These are phyloP conservation scores for Aphanoascus verrucosus DNA, from an alignment of 2,329 filamentous ascomycete species.

Conservation along the genomic window DNA sequence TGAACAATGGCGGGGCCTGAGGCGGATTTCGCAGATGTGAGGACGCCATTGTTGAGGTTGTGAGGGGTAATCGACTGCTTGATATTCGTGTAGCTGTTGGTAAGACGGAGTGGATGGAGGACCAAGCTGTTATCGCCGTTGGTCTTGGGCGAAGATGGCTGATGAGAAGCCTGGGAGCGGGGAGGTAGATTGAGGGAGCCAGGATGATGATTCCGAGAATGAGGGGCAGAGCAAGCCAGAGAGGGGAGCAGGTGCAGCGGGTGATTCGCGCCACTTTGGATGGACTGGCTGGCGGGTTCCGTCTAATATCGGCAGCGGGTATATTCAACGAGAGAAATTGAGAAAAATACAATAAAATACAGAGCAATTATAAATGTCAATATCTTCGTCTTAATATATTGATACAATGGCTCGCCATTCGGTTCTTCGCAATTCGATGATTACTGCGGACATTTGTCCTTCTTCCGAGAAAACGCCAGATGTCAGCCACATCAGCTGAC, in stretches of 20 bases:
- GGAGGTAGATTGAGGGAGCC: constrained; percentile 36
- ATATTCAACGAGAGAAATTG: not conserved
- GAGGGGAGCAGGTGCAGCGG: constrained; percentile 9
- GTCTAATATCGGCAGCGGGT: not conserved
- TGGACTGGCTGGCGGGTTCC: not conserved
- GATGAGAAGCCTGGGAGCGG: constrained; percentile 31
- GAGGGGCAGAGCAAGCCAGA: constrained; percentile 20
- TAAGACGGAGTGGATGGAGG: constrained; percentile 13
- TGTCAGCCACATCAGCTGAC: too few species aligned
- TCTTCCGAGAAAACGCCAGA: too few species aligned
- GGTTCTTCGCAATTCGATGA: too few species aligned
- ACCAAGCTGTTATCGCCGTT: constrained; percentile 19
- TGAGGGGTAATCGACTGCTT: constrained; percentile 24
- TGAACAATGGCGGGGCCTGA: constrained; percentile 40
- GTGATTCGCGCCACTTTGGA: constrained; percentile 12
- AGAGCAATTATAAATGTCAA: not conserved
- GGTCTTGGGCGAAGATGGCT: constrained; percentile 34
- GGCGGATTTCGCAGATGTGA: constrained; percentile 36
- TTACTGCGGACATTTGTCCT: too few species aligned
- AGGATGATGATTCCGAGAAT: constrained; percentile 36
- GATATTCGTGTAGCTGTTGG: constrained; percentile 12
- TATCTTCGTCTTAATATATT: too few species aligned
- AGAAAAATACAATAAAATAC: not conserved
- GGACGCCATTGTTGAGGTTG: constrained; percentile 40
- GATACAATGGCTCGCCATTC: too few species aligned